A percentile compares a stretch with the other conserved stretches of the same genome.
phyloP scores from a whole-genome alignment of 495 filamentous ascomycete species.

The Hypoxylon subgilvum region DNA sequence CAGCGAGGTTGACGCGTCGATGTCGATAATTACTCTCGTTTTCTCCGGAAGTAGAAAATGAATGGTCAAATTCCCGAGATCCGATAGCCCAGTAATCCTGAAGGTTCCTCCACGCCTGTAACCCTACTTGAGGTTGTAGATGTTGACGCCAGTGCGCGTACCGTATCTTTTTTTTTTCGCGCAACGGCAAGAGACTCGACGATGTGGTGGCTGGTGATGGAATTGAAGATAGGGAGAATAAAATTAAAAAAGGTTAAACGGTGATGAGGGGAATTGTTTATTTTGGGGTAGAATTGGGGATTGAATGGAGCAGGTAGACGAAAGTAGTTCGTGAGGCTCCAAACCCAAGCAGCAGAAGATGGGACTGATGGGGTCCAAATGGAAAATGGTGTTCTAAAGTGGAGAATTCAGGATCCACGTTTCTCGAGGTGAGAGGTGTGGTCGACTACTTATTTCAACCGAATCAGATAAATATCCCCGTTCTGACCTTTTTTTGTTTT shows the following conservation, averaged over 20 bases:
- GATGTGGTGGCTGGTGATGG: constrained; percentile 29
- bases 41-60: no score
- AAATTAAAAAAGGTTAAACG: constrained; percentile 13
- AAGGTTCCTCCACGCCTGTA: constrained; percentile 42
- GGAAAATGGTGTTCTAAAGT: constrained; percentile 46
- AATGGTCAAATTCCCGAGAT: constrained; percentile 13
- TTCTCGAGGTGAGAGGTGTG: constrained; percentile 46
- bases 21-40: no score
- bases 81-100: constrained; percentile 25
- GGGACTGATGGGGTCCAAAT: constrained; percentile 59
- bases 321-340: constrained; percentile 45
- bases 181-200: constrained; percentile 33
- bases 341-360: constrained; percentile 46
- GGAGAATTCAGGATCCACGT: constrained; percentile 45
- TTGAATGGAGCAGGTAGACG: constrained; percentile 40
- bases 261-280: constrained; percentile 41
- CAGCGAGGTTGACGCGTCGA: constrained; percentile 18
- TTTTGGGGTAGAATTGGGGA: constrained; percentile 48
- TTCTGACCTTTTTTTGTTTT: constrained; percentile 28
- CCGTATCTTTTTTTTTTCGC: constrained; percentile 32
- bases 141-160: constrained; percentile 39
- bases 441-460: constrained; percentile 45
- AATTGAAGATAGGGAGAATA: constrained; percentile 20
- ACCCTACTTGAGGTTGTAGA: constrained; percentile 37
- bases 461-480: constrained; percentile 28